A percentile compares a stretch with the other conserved stretches of the same genome.
phyloP scores from a whole-genome alignment of 1,284 basidiomycete species.

The Crocinoboletus sp. region DNA sequence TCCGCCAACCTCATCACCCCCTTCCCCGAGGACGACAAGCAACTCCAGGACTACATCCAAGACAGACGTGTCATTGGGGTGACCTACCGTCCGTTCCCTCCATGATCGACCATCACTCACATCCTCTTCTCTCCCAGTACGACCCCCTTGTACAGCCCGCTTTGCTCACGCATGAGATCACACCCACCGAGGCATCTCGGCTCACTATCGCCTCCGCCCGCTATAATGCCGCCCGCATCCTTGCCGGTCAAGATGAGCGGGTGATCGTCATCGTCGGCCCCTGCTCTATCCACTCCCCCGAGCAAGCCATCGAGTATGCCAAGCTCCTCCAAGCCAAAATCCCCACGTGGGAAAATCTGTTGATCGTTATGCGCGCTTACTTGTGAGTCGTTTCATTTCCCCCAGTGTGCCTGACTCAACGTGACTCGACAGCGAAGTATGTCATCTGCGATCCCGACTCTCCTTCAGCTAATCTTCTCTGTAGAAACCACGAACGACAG shows the following conservation, averaged over 20 bases:
- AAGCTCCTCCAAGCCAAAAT: slow-evolving; percentile 68
- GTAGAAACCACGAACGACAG: slow-evolving; percentile 84
- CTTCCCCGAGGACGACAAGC: slow-evolving; percentile 56
- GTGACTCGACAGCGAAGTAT: slow-evolving; percentile 44
- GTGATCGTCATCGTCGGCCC: slow-evolving; percentile 92
- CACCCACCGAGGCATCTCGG: slow-evolving; percentile 51
- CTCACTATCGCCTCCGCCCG: slow-evolving; percentile 78
- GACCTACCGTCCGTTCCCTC: slow-evolving; percentile 27
- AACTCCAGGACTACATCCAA: slow-evolving; percentile 66
- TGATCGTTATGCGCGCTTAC: slow-evolving; percentile 96
- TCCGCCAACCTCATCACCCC: slow-evolving; percentile 46
- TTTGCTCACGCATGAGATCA: slow-evolving; percentile 82
- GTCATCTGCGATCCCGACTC: neutral
- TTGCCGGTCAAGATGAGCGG: slow-evolving; percentile 82
- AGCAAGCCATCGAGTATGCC: slow-evolving; percentile 91
- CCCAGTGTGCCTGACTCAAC: slow-evolving; percentile 3
- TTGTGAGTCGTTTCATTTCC: slow-evolving; percentile 55
- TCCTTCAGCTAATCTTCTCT: slow-evolving; percentile 4
- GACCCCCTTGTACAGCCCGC: slow-evolving; percentile 92
- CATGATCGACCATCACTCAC: neutral
- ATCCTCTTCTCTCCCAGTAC: slow-evolving; percentile 50
- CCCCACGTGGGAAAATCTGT: slow-evolving; percentile 69
- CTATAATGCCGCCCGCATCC: slow-evolving; percentile 69
- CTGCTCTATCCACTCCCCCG: slow-evolving; percentile 91
- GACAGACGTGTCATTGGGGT: slow-evolving; percentile 75